Evolutionary conservation across 129 eudicot species (phyloP).

Genomic region (Flaveria ramosissima): DNA sequence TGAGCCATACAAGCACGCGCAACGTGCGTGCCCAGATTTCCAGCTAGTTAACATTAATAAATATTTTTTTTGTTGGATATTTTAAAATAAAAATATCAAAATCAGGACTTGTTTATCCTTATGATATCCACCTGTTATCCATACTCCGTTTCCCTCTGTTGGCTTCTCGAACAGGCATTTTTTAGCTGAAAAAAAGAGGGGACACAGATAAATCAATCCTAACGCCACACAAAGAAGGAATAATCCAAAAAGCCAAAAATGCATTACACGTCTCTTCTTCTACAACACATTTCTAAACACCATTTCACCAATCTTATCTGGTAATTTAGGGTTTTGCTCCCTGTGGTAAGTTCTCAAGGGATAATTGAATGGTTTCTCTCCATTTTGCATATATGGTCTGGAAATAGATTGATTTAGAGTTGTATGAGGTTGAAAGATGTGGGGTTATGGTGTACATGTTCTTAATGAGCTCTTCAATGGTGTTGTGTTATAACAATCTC

Average conservation of each 20-base stretch:
- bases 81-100: too few species aligned
- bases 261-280: background rate
- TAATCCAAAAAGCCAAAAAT: background rate
- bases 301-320: constrained; percentile 1
- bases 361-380: constrained; percentile 27
- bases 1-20: too few species aligned
- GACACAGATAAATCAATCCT: background rate
- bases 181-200: constrained; percentile 13
- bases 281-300: background rate
- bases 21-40: too few species aligned
- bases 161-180: constrained; percentile 21
- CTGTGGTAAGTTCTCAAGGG: constrained; percentile 12
- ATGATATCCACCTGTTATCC: background rate
- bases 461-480: constrained; percentile 91
- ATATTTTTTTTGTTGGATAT: too few species aligned
- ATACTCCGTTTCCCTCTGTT: background rate
- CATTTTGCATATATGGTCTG: constrained; percentile 14
- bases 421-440: constrained; percentile 68
- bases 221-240: constrained; percentile 21
- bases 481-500: constrained; percentile 50
- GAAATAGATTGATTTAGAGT: constrained; percentile 33
- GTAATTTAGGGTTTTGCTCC: constrained; percentile 23
- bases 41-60: too few species aligned
- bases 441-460: constrained; percentile 59
- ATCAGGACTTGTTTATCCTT: background rate